Percentiles rank a stretch among this genome's conserved stretches.
phyloP scores from a whole-genome alignment of 768 basidiomycete species.

The Phylloporus sp. region DNA sequence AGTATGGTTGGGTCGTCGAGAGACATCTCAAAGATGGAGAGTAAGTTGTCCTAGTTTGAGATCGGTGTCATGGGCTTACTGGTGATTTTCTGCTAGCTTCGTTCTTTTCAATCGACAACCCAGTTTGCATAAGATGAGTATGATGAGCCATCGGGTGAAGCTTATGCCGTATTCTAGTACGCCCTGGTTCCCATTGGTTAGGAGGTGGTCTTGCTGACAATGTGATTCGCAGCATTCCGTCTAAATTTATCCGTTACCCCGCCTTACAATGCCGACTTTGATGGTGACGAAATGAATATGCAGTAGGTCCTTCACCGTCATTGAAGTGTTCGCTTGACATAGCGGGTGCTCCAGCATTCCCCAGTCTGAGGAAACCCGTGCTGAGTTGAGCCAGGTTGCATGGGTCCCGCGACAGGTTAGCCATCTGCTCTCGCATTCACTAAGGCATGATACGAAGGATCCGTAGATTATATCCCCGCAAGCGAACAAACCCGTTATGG shows the following conservation, averaged over 20 bases:
- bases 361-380: conserved; percentile 96
- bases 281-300: conserved; percentile 99
- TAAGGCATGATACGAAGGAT: background rate
- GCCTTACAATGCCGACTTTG: conserved; percentile 99
- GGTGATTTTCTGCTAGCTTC: conserved; percentile 9
- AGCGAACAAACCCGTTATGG: conserved; percentile 99
- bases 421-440: background rate
- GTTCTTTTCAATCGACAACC: conserved; percentile 95
- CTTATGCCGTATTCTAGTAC: conserved; percentile 97
- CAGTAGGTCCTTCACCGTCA: conserved; percentile 68
- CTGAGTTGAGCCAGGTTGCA: conserved; percentile 95
- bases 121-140: conserved; percentile 99
- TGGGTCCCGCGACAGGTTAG: conserved; percentile 95
- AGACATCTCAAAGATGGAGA: conserved; percentile 97
- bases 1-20: conserved; percentile 99
- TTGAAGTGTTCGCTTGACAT: conserved; percentile 6
- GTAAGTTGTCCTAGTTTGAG: conserved; percentile 46
- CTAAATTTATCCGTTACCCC: conserved; percentile 97
- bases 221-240: conserved; percentile 69
- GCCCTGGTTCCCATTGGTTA: conserved; percentile 29
- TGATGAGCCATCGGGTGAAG: conserved; percentile 99
- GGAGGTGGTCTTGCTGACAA: conserved; percentile 17
- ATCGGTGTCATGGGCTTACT: background rate
- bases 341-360: conserved; percentile 62
- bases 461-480: conserved; percentile 94